phyloP scores from a whole-genome alignment of 139 green algal species.

The Deuterostichococcus epilithicus region DNA sequence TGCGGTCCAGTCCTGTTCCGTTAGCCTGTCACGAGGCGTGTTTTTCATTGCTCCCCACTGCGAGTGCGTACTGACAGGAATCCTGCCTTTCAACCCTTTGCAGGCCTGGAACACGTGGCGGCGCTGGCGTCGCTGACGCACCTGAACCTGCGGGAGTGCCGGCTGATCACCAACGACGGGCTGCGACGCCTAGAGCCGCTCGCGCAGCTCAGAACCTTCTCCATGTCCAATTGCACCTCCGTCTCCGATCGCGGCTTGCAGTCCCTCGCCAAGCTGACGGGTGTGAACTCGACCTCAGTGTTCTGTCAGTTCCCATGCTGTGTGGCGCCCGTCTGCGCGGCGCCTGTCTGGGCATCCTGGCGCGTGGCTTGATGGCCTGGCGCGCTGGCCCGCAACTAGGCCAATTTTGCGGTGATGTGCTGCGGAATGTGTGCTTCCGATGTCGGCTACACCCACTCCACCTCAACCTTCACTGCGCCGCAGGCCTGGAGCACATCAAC shows the following conservation, averaged over 20 bases:
- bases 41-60: too few relatives aligned
- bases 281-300: neutral
- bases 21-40: too few relatives aligned
- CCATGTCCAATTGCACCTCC: neutral
- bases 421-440: too few relatives aligned
- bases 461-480: too few relatives aligned
- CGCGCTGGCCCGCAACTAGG: too few relatives aligned
- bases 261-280: conserved; percentile 20
- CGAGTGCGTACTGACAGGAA: neutral
- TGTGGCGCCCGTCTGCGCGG: too few relatives aligned
- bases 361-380: too few relatives aligned
- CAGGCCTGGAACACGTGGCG: neutral
- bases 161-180: neutral
- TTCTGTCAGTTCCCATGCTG: too few relatives aligned
- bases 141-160: conserved; percentile 1
- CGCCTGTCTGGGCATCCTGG: too few relatives aligned
- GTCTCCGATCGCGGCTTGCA: conserved; percentile 7
- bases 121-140: neutral
- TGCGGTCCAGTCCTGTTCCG: too few relatives aligned
- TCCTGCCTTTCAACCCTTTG: neutral
- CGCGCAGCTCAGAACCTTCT: neutral
- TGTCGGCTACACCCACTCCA: too few relatives aligned
- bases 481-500: neutral
- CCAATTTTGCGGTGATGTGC: too few relatives aligned
- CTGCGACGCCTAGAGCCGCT: neutral